Base-by-base conservation (phyloP, 371 early-diverging fungal species). In the Mortierella sp. region DNA sequence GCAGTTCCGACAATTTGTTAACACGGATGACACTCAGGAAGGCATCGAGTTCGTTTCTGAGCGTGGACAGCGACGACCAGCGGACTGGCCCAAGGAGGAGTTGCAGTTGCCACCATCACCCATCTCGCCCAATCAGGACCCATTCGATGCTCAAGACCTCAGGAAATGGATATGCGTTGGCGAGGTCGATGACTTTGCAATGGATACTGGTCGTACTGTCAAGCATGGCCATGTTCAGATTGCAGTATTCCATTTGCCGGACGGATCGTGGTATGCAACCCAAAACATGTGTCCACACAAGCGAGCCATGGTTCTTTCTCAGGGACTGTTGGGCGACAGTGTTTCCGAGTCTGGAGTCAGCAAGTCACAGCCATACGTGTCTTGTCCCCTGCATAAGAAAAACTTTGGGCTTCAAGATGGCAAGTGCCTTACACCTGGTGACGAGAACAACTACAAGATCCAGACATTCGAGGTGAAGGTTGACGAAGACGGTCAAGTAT, bases 241-340 rank as follows among this genome's bases (percentile, higher is more conserved):
- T 45, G 94, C 94, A 0, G 88, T 94, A 0, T 94, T 92, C 87
- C 88, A 83, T 73, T 70, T 82, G 68, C 48, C 84, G 54, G 86
- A 86, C 28, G 89, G 84, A 28, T 81, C 89, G 28, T 94, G 92
- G 91, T 94, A 93, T 79, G 94, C 94, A 42, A 92, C 93, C 31
- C 94, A 94, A 80, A 94, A 94, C 84, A 94, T 94, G 94, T 94
- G 95, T 74, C 93, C 94, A 16, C 92, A 94, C 82, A 94, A 94
- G 81, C 91, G 92, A 68, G 92, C 94, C 44, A 84, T 94, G 58
- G 94, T 94, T n/a, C 87, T 94, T 45, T 90, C 94, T 31, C 87
- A 89, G 11, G 94, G 94, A 47, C 74, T 94, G 38, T 78, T 94
- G 48, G 94, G 94, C 21, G 82, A 88, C 45, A 85, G 84, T 48